Base-by-base conservation (phyloP, 2,329 filamentous ascomycete species). In the Penicillium frequentans region DNA sequence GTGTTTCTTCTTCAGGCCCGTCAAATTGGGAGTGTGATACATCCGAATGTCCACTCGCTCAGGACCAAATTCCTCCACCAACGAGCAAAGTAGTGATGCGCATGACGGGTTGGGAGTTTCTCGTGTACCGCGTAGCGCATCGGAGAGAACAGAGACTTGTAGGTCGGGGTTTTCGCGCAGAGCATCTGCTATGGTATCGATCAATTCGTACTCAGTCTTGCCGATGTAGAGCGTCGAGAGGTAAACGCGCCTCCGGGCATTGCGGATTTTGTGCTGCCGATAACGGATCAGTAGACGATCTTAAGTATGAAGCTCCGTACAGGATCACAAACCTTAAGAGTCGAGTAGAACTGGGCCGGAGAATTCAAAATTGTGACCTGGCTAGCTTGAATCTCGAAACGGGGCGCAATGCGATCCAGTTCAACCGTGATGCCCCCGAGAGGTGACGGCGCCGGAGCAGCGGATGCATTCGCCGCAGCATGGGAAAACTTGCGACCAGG, bases 11-110 rank as follows among this genome's bases (percentile, higher is more conserved):
- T 88, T 85, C 56, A 96, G 66, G 0, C 95, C 95, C 3, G 90
- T 96, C 62, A 99, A 77, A 69, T 99, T 99, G 0, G 95, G 95
- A 1, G 95, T 99, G 75, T 99, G 95, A 71, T 96, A 99, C 92
- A 99, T 96, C 66, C 93, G 89, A 61, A 99, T 86, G 69, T 97
- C 91, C 42, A 99, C 92, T 37, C 93, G 84, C 1, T 90, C 86
- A 5, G 86, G 73, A 0, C 93, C 93, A 75, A 97, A 96, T 66
- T 96, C 91, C 7, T 82, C 77, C 11, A 96, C 83, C n/a, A 99
- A 79, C 0, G 92, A 89, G 6, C 88, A 90, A 37, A 99, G 83
- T 13, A 99, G 81, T 11, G 93, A 97, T 3, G 93, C 95, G 74
- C 89, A 95, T 64, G 92, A 96, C 47, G 92, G 82, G 14, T 90